A percentile compares a stretch with the other conserved stretches of the same genome.
Conservation (phyloP, 768 basidiomycete genomes). For the Candolleomyces efflorescens region DNA sequence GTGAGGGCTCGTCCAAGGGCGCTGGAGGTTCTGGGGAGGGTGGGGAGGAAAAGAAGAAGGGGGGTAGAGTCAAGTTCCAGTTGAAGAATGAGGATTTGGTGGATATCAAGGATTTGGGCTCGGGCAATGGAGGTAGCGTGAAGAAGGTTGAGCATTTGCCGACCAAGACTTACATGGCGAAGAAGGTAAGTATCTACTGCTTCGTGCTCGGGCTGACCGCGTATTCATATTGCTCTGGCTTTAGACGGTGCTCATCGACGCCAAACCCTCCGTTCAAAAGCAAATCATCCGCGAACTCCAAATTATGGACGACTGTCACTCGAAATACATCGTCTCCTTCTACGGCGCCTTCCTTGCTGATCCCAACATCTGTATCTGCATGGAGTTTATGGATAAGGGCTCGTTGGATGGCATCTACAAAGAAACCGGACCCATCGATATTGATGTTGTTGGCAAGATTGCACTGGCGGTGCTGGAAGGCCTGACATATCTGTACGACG, state of each 20-base stretch:
- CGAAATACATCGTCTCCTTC: slow-evolving; percentile 93
- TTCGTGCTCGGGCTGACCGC: neutral
- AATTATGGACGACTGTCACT: slow-evolving; percentile 98
- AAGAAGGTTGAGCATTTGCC: slow-evolving; percentile 93
- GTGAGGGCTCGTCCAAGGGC: no score
- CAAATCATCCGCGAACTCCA: slow-evolving; percentile 97
- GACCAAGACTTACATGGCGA: slow-evolving; percentile 92
- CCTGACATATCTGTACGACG: slow-evolving; percentile 95
- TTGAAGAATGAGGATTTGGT: slow-evolving; percentile 87
- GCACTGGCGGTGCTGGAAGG: slow-evolving; percentile 95
- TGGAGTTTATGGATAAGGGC: slow-evolving; percentile 95
- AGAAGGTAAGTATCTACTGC: slow-evolving; percentile 64
- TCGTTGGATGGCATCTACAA: slow-evolving; percentile 95
- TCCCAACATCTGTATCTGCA: slow-evolving; percentile 98
- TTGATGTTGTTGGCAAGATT: slow-evolving; percentile 89
- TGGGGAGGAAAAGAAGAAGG: no score
- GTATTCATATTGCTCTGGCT: neutral
- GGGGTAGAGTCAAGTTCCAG: slow-evolving; percentile 59
- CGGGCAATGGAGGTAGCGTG: slow-evolving; percentile 97
- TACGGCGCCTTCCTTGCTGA: slow-evolving; percentile 96
- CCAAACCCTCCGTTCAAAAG: slow-evolving; percentile 93
- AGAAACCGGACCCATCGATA: slow-evolving; percentile 88
- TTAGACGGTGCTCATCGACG: slow-evolving; percentile 93
- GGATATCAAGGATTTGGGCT: slow-evolving; percentile 86
- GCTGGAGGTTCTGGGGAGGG: no score